Evolutionary conservation across 1,284 basidiomycete genomes (phyloP).

Genomic region (Erythrobasidium hasegawianum): DNA sequence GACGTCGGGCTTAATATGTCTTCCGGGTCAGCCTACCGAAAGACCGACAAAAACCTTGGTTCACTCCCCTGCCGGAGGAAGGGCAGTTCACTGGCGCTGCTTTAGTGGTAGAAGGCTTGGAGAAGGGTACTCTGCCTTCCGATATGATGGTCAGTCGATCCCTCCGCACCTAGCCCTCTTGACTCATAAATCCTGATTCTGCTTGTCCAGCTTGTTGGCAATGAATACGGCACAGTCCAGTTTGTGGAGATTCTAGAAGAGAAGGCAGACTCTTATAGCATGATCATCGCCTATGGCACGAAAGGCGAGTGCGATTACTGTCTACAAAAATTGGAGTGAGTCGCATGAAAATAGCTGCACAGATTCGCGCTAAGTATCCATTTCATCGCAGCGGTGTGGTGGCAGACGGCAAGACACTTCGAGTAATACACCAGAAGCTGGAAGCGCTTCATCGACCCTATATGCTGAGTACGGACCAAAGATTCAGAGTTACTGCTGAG

Average conservation of each 20-base stretch:
- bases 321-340: neutral
- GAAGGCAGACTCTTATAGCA: neutral
- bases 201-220: neutral
- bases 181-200: no score
- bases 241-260: slow-evolving; percentile 20
- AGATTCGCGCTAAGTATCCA: no score
- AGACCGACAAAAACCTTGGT: slow-evolving; percentile 27
- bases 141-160: slow-evolving; percentile 26
- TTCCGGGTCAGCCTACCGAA: slow-evolving; percentile 6
- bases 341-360: no score
- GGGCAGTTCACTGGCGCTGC: slow-evolving; percentile 9
- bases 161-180: no score
- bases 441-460: slow-evolving; percentile 17
- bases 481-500: neutral
- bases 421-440: slow-evolving; percentile 2
- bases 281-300: neutral
- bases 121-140: slow-evolving; percentile 6
- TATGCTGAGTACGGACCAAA: slow-evolving; percentile 8
- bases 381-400: slow-evolving; percentile 26
- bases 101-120: slow-evolving; percentile 12
- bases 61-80: slow-evolving; percentile 26
- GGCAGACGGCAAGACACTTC: slow-evolving; percentile 11
- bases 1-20: neutral
- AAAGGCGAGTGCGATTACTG: neutral
- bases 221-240: slow-evolving; percentile 18